Conservation (phyloP, 345 rosid species). For the Passiflora organensis region DNA sequence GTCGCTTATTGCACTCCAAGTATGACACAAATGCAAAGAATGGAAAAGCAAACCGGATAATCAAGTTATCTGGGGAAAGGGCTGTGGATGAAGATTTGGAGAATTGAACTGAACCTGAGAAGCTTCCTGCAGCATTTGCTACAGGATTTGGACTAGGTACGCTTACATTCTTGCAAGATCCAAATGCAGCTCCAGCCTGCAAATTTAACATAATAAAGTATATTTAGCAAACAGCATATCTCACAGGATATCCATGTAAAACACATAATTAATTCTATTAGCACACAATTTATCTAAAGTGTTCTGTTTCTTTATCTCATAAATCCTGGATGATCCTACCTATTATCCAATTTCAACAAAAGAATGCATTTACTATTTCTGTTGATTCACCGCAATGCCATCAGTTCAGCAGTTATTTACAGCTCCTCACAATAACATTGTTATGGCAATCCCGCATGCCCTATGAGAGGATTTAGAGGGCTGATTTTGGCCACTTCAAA, state of each 20-base stretch:
- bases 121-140: slow-evolving; percentile 52
- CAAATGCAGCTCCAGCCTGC: slow-evolving; percentile 84
- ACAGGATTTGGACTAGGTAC: slow-evolving; percentile 46
- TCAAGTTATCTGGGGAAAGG: slow-evolving; percentile 28
- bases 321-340: too few relatives aligned
- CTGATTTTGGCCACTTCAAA: background rate
- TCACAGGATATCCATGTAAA: too few relatives aligned
- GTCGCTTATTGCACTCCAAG: slow-evolving; percentile 19
- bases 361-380: background rate
- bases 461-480: too few relatives aligned
- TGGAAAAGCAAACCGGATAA: slow-evolving; percentile 33
- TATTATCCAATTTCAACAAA: background rate
- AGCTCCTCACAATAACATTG: too few relatives aligned
- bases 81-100: slow-evolving; percentile 47
- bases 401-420: too few relatives aligned
- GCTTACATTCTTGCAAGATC: slow-evolving; percentile 72
- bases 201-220: slow-evolving; percentile 19
- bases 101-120: slow-evolving; percentile 87
- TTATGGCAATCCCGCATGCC: too few relatives aligned
- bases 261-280: too few relatives aligned
- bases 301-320: too few relatives aligned
- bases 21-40: slow-evolving; percentile 30
- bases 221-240: slow-evolving; percentile 4
- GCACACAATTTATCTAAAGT: too few relatives aligned
- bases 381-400: background rate